Conservation (phyloP, 2,329 filamentous ascomycete genomes). For the Pseudodiploospora longispora region DNA sequence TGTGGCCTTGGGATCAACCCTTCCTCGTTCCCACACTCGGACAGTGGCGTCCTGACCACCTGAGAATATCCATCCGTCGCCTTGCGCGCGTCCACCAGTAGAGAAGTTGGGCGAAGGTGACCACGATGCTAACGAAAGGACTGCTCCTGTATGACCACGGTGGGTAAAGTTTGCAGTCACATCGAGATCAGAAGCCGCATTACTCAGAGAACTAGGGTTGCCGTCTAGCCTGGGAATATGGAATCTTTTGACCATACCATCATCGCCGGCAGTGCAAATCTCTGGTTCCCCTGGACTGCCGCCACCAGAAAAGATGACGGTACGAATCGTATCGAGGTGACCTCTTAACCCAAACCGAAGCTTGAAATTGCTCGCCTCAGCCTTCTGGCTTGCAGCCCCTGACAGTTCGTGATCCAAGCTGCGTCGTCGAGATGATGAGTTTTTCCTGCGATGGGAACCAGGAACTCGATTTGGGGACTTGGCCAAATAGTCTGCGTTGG, state of each 20-base stretch:
- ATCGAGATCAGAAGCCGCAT: conserved; percentile 70
- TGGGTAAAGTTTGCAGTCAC: conserved; percentile 93
- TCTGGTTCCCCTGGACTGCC: conserved; percentile 93
- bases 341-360: conserved; percentile 86
- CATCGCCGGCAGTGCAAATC: conserved; percentile 91
- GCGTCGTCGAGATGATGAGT: conserved; percentile 64
- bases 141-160: conserved; percentile 82
- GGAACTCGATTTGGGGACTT: conserved; percentile 70
- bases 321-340: conserved; percentile 87
- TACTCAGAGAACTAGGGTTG: conserved; percentile 35
- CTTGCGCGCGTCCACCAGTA: conserved; percentile 76
- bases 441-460: conserved; percentile 68
- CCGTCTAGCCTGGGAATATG: conserved; percentile 77
- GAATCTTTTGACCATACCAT: conserved; percentile 94
- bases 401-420: conserved; percentile 60
- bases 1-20: conserved; percentile 91
- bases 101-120: conserved; percentile 82
- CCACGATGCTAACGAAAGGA: conserved; percentile 80
- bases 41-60: conserved; percentile 91
- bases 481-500: conserved; percentile 67
- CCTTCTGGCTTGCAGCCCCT: conserved; percentile 44
- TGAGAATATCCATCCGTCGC: conserved; percentile 97
- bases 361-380: conserved; percentile 75
- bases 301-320: conserved; percentile 93
- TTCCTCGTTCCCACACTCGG: conserved; percentile 88